Conservation (phyloP, 495 filamentous ascomycete genomes). For the Neurospora sp. region DNA sequence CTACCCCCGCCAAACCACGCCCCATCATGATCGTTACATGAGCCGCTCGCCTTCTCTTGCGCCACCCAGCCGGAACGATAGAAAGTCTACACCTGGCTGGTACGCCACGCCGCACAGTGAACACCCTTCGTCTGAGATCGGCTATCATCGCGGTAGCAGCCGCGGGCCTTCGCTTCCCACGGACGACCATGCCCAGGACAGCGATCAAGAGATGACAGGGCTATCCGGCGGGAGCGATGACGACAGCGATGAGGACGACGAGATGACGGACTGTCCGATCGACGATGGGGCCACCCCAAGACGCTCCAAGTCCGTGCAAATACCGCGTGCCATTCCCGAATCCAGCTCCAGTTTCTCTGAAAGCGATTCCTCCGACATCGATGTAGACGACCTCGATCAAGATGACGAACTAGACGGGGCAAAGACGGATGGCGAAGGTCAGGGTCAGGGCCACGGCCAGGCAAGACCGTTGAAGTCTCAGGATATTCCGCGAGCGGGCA, state of each 20-base stretch:
- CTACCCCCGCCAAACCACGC: not conserved
- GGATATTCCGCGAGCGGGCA: slow-evolving; percentile 34
- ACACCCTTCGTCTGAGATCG: slow-evolving; percentile 15
- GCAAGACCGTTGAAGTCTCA: slow-evolving; percentile 15
- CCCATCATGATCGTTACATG: slow-evolving; percentile 9
- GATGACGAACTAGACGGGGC: slow-evolving; percentile 26
- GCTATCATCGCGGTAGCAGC: slow-evolving; percentile 12
- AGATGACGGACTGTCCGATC: slow-evolving; percentile 1
- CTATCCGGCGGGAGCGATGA: slow-evolving; percentile 4
- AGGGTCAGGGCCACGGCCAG: not conserved
- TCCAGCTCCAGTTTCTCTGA: not conserved
- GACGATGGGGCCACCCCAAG: not conserved
- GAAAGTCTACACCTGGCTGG: slow-evolving; percentile 38
- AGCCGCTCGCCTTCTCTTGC: slow-evolving; percentile 22
- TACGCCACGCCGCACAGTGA: slow-evolving; percentile 47
- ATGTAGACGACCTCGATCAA: slow-evolving; percentile 9
- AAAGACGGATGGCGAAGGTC: slow-evolving; percentile 19
- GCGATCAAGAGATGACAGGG: slow-evolving; percentile 7
- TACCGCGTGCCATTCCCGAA: not conserved
- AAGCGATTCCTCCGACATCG: not conserved
- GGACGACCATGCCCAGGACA: slow-evolving; percentile 12
- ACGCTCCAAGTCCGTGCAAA: not conserved
- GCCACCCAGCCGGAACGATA: slow-evolving; percentile 8
- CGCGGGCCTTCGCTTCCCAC: slow-evolving; percentile 2
- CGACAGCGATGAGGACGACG: slow-evolving; percentile 7